A percentile compares a stretch with the other conserved stretches of the same genome.
These are phyloP conservation scores for Periconia digitata DNA, from an alignment of 2,329 filamentous ascomycete species.

Conservation along the genomic window DNA sequence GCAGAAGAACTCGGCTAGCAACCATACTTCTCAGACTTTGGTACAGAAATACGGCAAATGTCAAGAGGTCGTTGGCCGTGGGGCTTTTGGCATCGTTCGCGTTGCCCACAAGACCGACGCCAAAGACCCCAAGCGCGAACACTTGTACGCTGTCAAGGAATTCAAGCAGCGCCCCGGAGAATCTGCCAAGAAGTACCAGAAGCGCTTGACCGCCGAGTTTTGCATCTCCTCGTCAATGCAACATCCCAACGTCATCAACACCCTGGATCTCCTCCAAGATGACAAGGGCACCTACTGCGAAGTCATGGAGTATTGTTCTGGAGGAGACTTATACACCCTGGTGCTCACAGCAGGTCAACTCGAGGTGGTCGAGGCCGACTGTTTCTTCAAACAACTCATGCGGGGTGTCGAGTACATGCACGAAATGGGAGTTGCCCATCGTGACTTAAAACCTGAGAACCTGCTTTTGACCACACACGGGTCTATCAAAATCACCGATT, in stretches of 20 bases:
- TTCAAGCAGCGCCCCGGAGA: slow-evolving; percentile 93
- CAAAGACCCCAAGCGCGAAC: slow-evolving; percentile 74
- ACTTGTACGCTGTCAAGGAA: slow-evolving; percentile 96
- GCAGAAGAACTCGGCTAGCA: slow-evolving; percentile 73
- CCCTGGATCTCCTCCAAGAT: slow-evolving; percentile 90
- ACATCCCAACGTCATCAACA: slow-evolving; percentile 98
- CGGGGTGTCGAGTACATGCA: slow-evolving; percentile 98
- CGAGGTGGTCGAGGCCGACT: slow-evolving; percentile 90
- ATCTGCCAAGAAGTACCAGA: slow-evolving; percentile 96
- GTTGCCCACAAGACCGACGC: slow-evolving; percentile 95
- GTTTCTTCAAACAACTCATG: slow-evolving; percentile 99
- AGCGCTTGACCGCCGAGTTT: slow-evolving; percentile 94
- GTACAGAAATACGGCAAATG: slow-evolving; percentile 99
- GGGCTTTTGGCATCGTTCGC: slow-evolving; percentile 94
- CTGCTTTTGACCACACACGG: slow-evolving; percentile 90
- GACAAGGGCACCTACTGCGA: slow-evolving; percentile 98
- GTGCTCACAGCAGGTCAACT: slow-evolving; percentile 90
- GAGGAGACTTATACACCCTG: slow-evolving; percentile 92
- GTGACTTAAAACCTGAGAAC: slow-evolving; percentile 96
- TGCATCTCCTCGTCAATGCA: slow-evolving; percentile 96
- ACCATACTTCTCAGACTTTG: slow-evolving; percentile 74
- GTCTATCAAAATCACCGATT: slow-evolving; percentile 95
- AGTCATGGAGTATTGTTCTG: slow-evolving; percentile 98
- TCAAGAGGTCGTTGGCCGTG: slow-evolving; percentile 92
- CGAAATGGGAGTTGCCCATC: slow-evolving; percentile 97